A percentile compares a stretch with the other conserved stretches of the same genome.
Evolutionary conservation across 2,329 filamentous ascomycete genomes (phyloP).

Genomic region (Botrytis hyacinthi): DNA sequence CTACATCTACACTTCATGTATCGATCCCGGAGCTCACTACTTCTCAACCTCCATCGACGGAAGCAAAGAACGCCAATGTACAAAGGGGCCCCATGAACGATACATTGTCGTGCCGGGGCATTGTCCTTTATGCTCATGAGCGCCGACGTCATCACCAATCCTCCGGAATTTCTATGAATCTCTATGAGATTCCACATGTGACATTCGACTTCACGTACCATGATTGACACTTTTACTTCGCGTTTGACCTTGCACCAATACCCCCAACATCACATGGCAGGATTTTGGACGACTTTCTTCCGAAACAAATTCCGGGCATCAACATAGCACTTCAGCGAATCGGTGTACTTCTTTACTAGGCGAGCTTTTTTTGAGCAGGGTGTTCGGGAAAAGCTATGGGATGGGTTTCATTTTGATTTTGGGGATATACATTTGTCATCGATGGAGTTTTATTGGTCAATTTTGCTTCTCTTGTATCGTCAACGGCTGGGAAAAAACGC

Average conservation of each 20-base stretch:
- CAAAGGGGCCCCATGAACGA: slow-evolving; percentile 66
- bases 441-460: neutral
- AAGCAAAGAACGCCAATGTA: slow-evolving; percentile 56
- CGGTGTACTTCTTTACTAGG: neutral
- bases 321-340: neutral
- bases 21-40: slow-evolving; percentile 68
- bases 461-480: neutral
- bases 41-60: slow-evolving; percentile 69
- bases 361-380: slow-evolving; percentile 4
- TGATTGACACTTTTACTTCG: neutral
- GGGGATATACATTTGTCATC: neutral
- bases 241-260: neutral
- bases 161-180: neutral
- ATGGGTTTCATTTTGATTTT: neutral
- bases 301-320: neutral
- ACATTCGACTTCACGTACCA: neutral
- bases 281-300: neutral
- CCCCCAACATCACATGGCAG: neutral
- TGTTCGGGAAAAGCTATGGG: slow-evolving; percentile 1
- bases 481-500: neutral
- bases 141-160: neutral
- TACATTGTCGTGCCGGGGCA: slow-evolving; percentile 68
- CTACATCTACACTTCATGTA: slow-evolving; percentile 71
- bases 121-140: slow-evolving; percentile 51
- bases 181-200: neutral